Conservation (phyloP, 2,329 filamentous ascomycete genomes). For the Emmonsiellopsis sp. region DNA sequence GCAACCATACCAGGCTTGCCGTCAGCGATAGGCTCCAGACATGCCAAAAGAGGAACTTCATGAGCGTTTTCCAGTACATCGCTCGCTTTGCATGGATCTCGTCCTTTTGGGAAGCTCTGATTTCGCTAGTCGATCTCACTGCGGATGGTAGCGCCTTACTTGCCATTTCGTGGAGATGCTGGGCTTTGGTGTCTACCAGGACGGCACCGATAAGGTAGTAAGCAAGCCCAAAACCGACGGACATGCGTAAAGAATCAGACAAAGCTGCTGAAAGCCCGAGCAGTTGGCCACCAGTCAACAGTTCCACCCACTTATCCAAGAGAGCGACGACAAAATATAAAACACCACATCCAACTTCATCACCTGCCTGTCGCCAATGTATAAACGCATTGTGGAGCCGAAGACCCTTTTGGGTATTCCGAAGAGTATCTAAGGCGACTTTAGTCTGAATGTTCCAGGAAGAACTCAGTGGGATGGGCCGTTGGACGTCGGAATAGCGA, state of each 20-base stretch:
- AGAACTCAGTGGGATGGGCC: conserved; percentile 46
- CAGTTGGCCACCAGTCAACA: conserved; percentile 36
- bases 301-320: conserved; percentile 45
- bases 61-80: conserved; percentile 43
- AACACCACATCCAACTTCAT: conserved; percentile 45
- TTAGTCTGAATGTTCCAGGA: conserved; percentile 51
- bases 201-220: conserved; percentile 51
- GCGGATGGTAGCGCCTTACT: conserved; percentile 33
- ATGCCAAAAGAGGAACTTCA: conserved; percentile 42
- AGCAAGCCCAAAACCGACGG: conserved; percentile 46
- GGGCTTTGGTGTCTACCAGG: conserved; percentile 46
- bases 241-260: conserved; percentile 32
- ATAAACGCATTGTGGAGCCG: conserved; percentile 48
- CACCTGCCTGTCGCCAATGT: conserved; percentile 48
- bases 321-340: conserved; percentile 47
- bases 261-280: conserved; percentile 29
- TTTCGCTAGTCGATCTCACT: conserved; percentile 33
- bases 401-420: conserved; percentile 45
- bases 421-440: conserved; percentile 44
- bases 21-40: conserved; percentile 45
- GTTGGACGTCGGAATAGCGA: conserved; percentile 36
- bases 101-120: conserved; percentile 35
- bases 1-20: conserved; percentile 43
- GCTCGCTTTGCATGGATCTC: conserved; percentile 38
- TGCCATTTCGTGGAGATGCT: conserved; percentile 39